A percentile compares a stretch with the other conserved stretches of the same genome.
These are phyloP conservation scores for Lipomyces yamanashiensis DNA, from an alignment of 805 yeast species.

Conservation along the genomic window DNA sequence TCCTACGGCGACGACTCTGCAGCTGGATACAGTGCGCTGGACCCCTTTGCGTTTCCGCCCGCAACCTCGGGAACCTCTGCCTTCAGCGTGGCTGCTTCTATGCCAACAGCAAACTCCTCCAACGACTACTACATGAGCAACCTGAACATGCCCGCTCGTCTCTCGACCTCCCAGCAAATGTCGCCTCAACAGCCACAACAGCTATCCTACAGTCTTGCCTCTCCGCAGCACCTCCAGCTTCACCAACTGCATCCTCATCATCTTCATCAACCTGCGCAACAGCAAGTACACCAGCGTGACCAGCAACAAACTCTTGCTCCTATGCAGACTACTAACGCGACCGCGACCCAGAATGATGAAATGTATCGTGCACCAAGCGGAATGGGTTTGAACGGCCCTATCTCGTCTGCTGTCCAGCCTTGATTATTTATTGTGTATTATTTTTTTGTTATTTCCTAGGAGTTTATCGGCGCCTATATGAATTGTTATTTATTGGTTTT, in stretches of 20 bases:
- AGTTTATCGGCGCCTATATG: background rate
- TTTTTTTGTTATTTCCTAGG: background rate
- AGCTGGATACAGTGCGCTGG: background rate
- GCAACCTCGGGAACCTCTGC: background rate
- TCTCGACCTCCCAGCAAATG: background rate
- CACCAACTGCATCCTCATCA: background rate
- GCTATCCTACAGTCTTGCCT: background rate
- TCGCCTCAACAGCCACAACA: background rate
- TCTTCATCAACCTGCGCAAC: background rate
- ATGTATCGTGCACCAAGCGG: constrained; percentile 3
- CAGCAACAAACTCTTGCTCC: constrained; percentile 10
- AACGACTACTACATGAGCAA: background rate
- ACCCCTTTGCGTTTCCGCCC: background rate
- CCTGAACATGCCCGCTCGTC: background rate
- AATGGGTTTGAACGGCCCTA: background rate
- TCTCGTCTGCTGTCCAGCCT: background rate
- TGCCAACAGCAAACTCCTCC: background rate
- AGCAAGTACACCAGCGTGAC: background rate
- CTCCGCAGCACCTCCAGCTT: background rate
- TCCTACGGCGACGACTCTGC: background rate
- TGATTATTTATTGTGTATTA: background rate
- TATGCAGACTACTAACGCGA: background rate
- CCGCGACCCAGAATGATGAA: background rate
- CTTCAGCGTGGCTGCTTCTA: background rate
- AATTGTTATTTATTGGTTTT: background rate